phyloP scores from a whole-genome alignment of 257 asterid genomes.

The Vinca minor region DNA sequence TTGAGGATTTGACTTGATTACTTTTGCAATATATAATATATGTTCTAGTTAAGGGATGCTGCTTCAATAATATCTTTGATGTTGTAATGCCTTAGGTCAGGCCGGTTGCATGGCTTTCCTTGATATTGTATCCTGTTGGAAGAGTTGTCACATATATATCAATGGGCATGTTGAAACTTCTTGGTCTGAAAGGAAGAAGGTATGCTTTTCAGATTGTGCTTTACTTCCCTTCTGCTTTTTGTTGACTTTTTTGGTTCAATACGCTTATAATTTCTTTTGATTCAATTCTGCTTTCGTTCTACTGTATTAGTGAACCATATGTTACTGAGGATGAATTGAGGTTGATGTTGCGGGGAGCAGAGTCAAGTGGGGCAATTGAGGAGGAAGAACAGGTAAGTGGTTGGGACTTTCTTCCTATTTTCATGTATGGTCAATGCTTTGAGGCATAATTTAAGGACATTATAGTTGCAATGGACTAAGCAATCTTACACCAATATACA shows the following conservation, averaged over 20 bases:
- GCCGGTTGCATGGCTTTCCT: slow-evolving; percentile 99
- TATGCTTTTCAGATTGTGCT: slow-evolving; percentile 13
- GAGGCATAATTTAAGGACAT: not conserved
- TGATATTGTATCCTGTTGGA: slow-evolving; percentile 87
- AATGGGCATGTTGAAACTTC: slow-evolving; percentile 96
- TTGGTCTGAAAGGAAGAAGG: slow-evolving; percentile 96
- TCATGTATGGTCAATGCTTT: not conserved
- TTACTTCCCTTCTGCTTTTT: not conserved
- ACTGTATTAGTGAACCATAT: slow-evolving; percentile 70
- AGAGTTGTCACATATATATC: slow-evolving; percentile 91
- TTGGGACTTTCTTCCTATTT: not conserved
- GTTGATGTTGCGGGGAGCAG: slow-evolving; percentile 98
- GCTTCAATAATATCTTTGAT: slow-evolving; percentile 17
- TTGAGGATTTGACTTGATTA: not conserved
- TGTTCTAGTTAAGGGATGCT: not conserved
- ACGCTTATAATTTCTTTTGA: not conserved
- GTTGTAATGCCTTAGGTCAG: slow-evolving; percentile 66
- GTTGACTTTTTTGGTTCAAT: not conserved
- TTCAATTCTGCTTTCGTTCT: slow-evolving; percentile 8
- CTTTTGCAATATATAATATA: not conserved
- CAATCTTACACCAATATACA: not conserved
- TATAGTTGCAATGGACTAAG: not conserved
- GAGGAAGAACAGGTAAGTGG: slow-evolving; percentile 92
- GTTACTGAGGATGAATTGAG: slow-evolving; percentile 98
- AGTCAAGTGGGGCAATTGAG: slow-evolving; percentile 96